phyloP scores from a whole-genome alignment of 805 yeast species.

The Suhomyces sp. region DNA sequence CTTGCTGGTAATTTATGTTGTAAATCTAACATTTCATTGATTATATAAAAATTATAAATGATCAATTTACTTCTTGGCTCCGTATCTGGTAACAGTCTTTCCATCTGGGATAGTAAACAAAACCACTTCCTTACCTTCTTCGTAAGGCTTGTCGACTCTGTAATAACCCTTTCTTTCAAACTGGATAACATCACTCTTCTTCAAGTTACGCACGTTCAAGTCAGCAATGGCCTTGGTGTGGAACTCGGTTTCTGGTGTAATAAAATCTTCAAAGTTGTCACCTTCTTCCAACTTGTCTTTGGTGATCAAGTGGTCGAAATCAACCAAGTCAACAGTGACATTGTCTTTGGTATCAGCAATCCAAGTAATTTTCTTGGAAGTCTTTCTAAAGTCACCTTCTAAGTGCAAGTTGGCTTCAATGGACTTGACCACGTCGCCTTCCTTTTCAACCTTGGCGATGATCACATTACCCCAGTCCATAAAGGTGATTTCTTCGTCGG shows the following conservation, averaged over 20 bases:
- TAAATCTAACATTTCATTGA: too few relatives aligned
- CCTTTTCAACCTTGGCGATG: slow-evolving; percentile 22
- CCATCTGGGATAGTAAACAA: slow-evolving; percentile 31
- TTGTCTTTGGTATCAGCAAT: slow-evolving; percentile 29
- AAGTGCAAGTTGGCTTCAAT: slow-evolving; percentile 29
- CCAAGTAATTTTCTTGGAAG: slow-evolving; percentile 31
- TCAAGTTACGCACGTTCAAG: slow-evolving; percentile 22
- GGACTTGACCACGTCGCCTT: slow-evolving; percentile 22
- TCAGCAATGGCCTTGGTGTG: slow-evolving; percentile 24
- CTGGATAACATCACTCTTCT: slow-evolving; percentile 26
- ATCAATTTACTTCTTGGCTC: slow-evolving; percentile 21
- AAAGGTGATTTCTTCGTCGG: slow-evolving; percentile 28
- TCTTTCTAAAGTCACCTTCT: slow-evolving; percentile 33
- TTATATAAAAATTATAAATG: too few relatives aligned
- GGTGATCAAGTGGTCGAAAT: slow-evolving; percentile 33
- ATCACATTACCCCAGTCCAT: slow-evolving; percentile 35
- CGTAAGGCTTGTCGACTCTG: slow-evolving; percentile 22
- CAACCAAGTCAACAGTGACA: slow-evolving; percentile 25
- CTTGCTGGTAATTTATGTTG: too few relatives aligned
- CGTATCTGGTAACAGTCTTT: slow-evolving; percentile 23
- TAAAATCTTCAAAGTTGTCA: slow-evolving; percentile 30
- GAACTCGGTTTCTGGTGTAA: slow-evolving; percentile 27
- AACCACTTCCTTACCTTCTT: slow-evolving; percentile 22
- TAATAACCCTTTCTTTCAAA: slow-evolving; percentile 32
- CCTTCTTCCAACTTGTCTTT: slow-evolving; percentile 32